A percentile compares a stretch with the other conserved stretches of the same genome.
Evolutionary conservation across 1,284 basidiomycete species (phyloP).

Genomic region (Puccinia hordei): DNA sequence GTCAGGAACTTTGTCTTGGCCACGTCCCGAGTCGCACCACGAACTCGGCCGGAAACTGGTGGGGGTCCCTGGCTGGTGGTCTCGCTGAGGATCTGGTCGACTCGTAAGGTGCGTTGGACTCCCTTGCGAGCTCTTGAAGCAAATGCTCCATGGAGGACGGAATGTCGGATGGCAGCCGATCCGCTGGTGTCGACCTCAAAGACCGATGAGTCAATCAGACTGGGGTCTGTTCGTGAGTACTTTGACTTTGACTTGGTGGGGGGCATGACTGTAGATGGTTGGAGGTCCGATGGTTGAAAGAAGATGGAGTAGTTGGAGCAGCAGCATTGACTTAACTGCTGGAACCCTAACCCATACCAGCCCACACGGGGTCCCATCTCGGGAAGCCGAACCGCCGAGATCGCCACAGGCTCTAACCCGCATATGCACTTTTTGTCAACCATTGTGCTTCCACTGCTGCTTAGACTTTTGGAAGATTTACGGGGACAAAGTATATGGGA

Average conservation of each 20-base stretch:
- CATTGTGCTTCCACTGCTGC: too few relatives aligned
- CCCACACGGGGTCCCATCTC: too few relatives aligned
- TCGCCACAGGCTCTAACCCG: too few relatives aligned
- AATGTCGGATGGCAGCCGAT: constrained; percentile 38
- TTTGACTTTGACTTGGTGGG: constrained; percentile 27
- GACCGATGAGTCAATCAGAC: not conserved
- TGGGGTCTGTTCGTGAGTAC: constrained; percentile 22
- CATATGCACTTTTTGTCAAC: too few relatives aligned
- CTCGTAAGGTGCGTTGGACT: constrained; percentile 30
- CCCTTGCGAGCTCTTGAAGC: constrained; percentile 32
- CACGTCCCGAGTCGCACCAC: constrained; percentile 2
- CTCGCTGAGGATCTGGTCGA: constrained; percentile 40
- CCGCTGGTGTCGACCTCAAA: constrained; percentile 45
- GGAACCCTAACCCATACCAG: too few relatives aligned
- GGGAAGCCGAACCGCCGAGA: not conserved
- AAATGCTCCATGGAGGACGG: constrained; percentile 33
- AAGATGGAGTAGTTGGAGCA: too few relatives aligned
- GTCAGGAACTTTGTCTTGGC: constrained; percentile 23
- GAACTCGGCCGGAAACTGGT: constrained; percentile 1
- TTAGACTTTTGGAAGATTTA: too few relatives aligned
- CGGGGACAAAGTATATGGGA: too few relatives aligned
- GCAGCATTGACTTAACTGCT: too few relatives aligned
- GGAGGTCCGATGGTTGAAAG: too few relatives aligned
- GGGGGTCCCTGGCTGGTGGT: constrained; percentile 1
- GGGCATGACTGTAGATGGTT: not conserved